Base-by-base conservation (phyloP, 129 eudicot genomes). In the Cynara cardunculus region DNA sequence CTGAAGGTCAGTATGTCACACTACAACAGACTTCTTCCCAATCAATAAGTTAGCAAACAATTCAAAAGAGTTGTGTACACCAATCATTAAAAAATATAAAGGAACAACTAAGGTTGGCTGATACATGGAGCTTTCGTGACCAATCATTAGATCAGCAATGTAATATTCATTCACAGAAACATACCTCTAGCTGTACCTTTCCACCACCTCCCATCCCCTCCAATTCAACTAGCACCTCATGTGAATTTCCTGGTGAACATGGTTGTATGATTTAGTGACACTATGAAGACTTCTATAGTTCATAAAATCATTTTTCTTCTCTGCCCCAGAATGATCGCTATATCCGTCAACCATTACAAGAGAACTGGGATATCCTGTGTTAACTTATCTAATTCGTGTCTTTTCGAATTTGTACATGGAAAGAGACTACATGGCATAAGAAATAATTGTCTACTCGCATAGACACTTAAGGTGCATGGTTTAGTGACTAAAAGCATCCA, bases 171-270 rank as follows among this genome's bases (percentile, higher is more conserved):
- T 64, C 32, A 72, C 18, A 59, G 56, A 66, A 85, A 80, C 79
- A n/a, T 85, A 92, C 99, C 99, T 95, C 94, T 59, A 95, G 85
- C 81, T 92, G 93, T 85, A 95, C 74, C 83, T 89, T 89, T 80
- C 99, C 99, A 85, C 99, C 99, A 84, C 97, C 97, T 88, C 99
- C 99, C 94, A 95, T 95, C 25, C 99, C 99, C 86, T 95, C 99
- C 91, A 95, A 85, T 80, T 90, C 97, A 80, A 95, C 88, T 84
- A 90, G 75, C 93, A 92, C 86, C 71, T 90, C 97, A 80, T 95
- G 99, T 73, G 65, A 72, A 71, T 86, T 85, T 80, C 99, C 99
- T 95, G 79, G 35, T 61, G 79, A 87, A 71, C 28, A 74, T 10
- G 62, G 19, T 66, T 69, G 13, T 24, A 44, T 77, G 31, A 28